Evolutionary conservation across 257 asterid species (phyloP).

Genomic region (Thymus mandschuricus): DNA sequence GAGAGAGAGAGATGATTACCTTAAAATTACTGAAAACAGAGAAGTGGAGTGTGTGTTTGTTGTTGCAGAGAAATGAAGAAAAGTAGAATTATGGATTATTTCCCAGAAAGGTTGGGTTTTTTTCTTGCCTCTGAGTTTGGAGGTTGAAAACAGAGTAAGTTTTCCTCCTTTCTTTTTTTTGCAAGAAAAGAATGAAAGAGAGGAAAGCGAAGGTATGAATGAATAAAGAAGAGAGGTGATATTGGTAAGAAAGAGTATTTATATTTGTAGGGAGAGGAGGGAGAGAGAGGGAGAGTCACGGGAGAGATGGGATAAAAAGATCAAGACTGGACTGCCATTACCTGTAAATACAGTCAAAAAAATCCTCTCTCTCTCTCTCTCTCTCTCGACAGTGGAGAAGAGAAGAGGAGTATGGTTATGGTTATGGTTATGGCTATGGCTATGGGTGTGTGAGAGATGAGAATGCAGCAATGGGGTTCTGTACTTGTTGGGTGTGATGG

Average conservation of each 20-base stretch:
- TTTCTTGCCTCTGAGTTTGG: no score
- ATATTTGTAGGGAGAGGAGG: conserved; percentile 16
- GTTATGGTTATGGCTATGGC: no score
- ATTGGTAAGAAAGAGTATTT: conserved; percentile 28
- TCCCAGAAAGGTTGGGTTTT: no score
- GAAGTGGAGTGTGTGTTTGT: not conserved
- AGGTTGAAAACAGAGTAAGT: conserved; percentile 23
- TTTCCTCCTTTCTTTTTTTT: no score
- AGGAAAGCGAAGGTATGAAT: not conserved
- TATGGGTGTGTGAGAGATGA: conserved; percentile 17
- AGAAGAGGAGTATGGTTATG: not conserved
- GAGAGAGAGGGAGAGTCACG: not conserved
- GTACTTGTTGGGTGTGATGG: conserved; percentile 37
- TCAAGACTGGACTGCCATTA: not conserved
- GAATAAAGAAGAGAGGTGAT: not conserved
- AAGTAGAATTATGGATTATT: no score
- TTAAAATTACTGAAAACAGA: not conserved
- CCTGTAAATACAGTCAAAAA: not conserved
- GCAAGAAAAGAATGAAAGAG: not conserved
- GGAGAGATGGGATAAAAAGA: not conserved
- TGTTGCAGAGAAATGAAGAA: no score
- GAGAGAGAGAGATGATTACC: not conserved
- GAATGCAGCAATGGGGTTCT: conserved; percentile 46
- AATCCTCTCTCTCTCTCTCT: no score
- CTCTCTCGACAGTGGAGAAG: not conserved